phyloP scores from a whole-genome alignment of 176 grass and related monocot genomes.

The Echinochloa phyllopogon region DNA sequence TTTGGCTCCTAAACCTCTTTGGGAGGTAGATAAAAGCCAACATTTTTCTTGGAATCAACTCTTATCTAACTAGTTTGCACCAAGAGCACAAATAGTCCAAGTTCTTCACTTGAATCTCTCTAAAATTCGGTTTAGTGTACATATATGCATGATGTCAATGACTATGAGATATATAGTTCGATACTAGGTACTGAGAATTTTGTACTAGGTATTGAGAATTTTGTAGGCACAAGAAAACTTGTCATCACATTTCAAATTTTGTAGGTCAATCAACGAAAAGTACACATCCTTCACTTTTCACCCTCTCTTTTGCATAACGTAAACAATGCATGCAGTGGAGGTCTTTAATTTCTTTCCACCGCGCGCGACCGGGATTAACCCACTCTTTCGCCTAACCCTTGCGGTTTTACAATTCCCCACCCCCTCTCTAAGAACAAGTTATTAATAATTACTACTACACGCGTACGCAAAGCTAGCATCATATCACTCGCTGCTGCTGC shows the following conservation, averaged over 20 bases:
- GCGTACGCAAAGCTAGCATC: neutral
- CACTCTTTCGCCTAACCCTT: neutral
- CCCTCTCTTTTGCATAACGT: neutral
- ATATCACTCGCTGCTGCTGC: neutral
- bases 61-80: too few species aligned
- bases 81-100: too few species aligned
- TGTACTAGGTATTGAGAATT: too few species aligned
- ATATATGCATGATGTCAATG: too few species aligned
- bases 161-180: too few species aligned
- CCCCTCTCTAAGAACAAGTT: slow-evolving; percentile 49
- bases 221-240: neutral
- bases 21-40: too few species aligned
- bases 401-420: neutral
- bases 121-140: too few species aligned
- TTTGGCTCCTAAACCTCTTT: too few species aligned
- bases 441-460: slow-evolving; percentile 51
- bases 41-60: too few species aligned
- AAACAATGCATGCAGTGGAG: slow-evolving; percentile 4
- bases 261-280: slow-evolving; percentile 28
- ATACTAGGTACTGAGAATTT: too few species aligned
- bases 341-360: neutral
- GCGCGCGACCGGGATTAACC: neutral
- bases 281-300: neutral
- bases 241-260: neutral
- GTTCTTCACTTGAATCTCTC: too few species aligned